Conservation (phyloP, 2,329 filamentous ascomycete genomes). For the Rutstroemia sp. region DNA sequence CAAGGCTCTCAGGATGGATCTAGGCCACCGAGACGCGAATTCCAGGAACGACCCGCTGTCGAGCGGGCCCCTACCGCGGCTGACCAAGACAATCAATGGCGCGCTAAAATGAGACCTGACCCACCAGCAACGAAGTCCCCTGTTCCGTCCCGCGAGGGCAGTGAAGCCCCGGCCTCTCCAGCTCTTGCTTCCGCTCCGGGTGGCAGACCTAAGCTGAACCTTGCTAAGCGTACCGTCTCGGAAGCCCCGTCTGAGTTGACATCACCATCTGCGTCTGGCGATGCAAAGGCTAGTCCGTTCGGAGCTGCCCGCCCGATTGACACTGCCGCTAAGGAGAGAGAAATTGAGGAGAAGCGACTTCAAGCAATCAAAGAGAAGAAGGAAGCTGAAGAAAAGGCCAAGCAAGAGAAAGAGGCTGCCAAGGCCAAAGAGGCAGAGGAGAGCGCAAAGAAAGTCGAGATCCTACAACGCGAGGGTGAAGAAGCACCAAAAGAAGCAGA, state of each 20-base stretch:
- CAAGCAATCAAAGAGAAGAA: conserved; percentile 72
- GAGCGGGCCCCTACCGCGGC: conserved; percentile 77
- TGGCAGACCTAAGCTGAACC: conserved; percentile 72
- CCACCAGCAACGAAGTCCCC: conserved; percentile 46
- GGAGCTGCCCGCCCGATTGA: conserved; percentile 91
- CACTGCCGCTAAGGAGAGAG: conserved; percentile 78
- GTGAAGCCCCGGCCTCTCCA: conserved; percentile 68
- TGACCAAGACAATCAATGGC: conserved; percentile 91
- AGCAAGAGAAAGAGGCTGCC: conserved; percentile 55
- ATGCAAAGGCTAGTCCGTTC: conserved; percentile 86
- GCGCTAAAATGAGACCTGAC: conserved; percentile 84
- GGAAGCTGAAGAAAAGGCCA: conserved; percentile 50
- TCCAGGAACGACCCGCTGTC: conserved; percentile 57
- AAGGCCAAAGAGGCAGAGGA: conserved; percentile 32
- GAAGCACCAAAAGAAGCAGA: conserved; percentile 28
- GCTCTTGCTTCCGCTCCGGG: conserved; percentile 49
- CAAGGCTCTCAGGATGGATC: conserved; percentile 57
- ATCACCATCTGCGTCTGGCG: conserved; percentile 44
- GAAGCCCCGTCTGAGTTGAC: conserved; percentile 48
- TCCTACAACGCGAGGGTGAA: conserved; percentile 25
- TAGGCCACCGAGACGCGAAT: conserved; percentile 71
- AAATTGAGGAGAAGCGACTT: conserved; percentile 83
- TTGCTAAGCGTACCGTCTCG: conserved; percentile 84
- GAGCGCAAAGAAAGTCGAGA: conserved; percentile 29
- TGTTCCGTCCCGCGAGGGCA: conserved; percentile 62